Evolutionary conservation across 768 basidiomycete genomes (phyloP).

Genomic region (Chalciporus piperatus): DNA sequence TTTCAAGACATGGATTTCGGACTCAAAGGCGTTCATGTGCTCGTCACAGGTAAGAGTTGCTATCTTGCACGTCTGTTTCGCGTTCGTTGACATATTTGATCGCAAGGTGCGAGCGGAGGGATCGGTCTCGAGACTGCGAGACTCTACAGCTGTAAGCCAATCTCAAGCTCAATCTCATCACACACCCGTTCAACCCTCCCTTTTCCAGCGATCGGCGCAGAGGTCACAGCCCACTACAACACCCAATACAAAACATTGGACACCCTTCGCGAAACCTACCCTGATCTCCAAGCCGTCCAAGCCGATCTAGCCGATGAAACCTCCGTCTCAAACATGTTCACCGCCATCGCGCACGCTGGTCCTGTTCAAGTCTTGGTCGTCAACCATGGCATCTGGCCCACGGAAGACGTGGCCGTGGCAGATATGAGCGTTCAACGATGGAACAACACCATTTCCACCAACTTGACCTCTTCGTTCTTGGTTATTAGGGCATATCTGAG

Average conservation of each 20-base stretch:
- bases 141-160: conserved; percentile 50
- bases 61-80: background rate
- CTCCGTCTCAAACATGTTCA: conserved; percentile 52
- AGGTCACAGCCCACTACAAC: conserved; percentile 72
- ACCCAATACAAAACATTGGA: conserved; percentile 44
- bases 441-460: conserved; percentile 57
- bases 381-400: conserved; percentile 58
- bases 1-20: conserved; percentile 48
- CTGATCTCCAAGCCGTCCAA: conserved; percentile 37
- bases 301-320: conserved; percentile 60
- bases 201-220: conserved; percentile 60
- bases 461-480: conserved; percentile 67
- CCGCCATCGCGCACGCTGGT: conserved; percentile 36
- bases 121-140: conserved; percentile 65
- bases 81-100: background rate
- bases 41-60: conserved; percentile 55
- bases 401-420: conserved; percentile 46
- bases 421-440: conserved; percentile 63
- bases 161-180: fast-evolving
- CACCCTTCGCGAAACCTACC: conserved; percentile 38
- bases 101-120: conserved; percentile 67
- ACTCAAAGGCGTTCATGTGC: conserved; percentile 58
- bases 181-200: background rate
- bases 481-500: conserved; percentile 61
- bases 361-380: conserved; percentile 57